Evolutionary conservation across 352 stramenopile species (phyloP), one percentile per base, ranked within the genome.

Genomic region (Phytophthora sojae): DNA sequence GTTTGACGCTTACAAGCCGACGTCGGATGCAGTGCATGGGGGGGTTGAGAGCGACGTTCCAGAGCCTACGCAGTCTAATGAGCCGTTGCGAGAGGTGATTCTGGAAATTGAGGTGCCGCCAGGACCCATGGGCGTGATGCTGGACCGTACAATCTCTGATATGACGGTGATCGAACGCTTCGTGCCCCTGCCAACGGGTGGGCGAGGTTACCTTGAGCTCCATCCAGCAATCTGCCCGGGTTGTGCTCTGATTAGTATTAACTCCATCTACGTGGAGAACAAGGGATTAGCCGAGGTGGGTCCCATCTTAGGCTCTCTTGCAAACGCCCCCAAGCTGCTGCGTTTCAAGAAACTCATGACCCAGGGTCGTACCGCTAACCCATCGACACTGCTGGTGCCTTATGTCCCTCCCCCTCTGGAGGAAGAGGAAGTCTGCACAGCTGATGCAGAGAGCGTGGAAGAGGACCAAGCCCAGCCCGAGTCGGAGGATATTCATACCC

Each of bases 341-440:
- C 82, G 83, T n/a, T 96, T 96, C 67, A 96, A 94, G 68, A 95
- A 95, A 57, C 84, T 94, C 12, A 94, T 94, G 76, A 88, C 83
- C 30, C 76, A 80, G 47, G 88, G 86, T 11, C 83, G 85, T 12
- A 89, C 83, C 1, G 88, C 86, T n/a, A 93, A 89, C 51, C 89
- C 89, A 12, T 85, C 86, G 23, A 90, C 85, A 17, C 64, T 92
- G n/a, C 64, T 81, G 61, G 76, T 92, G 58, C 83, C 86, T 32
- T 96, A 96, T 54, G 63, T 89, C 1, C 86, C 88, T 19, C 84
- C 88, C 12, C 75, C 76, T 17, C 77, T 91, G 25, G 71, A 83
- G 67, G 78, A 85, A 35, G 78, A 80, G 6, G 67, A 78, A 57
- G 17, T 26, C 7, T 69, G 29, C 29, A 50, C 56, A 19, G 58